Conservation (phyloP, 495 filamentous ascomycete genomes). For the Physcia stellaris region DNA sequence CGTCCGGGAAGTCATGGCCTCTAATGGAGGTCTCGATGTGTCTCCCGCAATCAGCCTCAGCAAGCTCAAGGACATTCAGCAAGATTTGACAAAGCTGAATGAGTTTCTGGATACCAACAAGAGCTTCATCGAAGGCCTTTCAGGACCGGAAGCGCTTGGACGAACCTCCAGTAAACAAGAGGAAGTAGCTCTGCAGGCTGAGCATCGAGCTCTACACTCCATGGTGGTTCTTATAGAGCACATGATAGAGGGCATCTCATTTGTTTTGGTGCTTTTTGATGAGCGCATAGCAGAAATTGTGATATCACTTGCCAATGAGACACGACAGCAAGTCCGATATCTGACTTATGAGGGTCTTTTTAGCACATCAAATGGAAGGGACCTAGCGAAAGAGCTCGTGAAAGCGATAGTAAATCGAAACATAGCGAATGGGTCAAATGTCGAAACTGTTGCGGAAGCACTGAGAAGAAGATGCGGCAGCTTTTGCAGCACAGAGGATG, state of each 20-base stretch:
- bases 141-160: slow-evolving; percentile 66
- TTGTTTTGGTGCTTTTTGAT: slow-evolving; percentile 84
- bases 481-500: slow-evolving; percentile 94
- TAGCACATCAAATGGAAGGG: slow-evolving; percentile 60
- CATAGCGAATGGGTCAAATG: slow-evolving; percentile 87
- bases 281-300: slow-evolving; percentile 84
- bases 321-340: slow-evolving; percentile 51
- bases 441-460: slow-evolving; percentile 92
- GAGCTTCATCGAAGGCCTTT: slow-evolving; percentile 80
- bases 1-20: slow-evolving; percentile 38
- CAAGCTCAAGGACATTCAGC: slow-evolving; percentile 65
- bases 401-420: slow-evolving; percentile 97
- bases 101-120: slow-evolving; percentile 76
- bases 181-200: slow-evolving; percentile 76
- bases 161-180: slow-evolving; percentile 66
- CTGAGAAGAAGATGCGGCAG: slow-evolving; percentile 80
- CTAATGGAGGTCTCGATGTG: slow-evolving; percentile 39
- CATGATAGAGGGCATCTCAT: slow-evolving; percentile 91
- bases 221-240: slow-evolving; percentile 67
- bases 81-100: slow-evolving; percentile 60
- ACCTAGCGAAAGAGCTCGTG: slow-evolving; percentile 90
- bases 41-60: slow-evolving; percentile 35
- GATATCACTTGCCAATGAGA: slow-evolving; percentile 53
- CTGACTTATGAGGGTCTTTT: slow-evolving; percentile 83
- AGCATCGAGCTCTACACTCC: slow-evolving; percentile 83